Evolutionary conservation across 768 basidiomycete species (phyloP), one percentile per base, ranked within the genome.

Genomic region (Hygrophoropsis aurantiaca): DNA sequence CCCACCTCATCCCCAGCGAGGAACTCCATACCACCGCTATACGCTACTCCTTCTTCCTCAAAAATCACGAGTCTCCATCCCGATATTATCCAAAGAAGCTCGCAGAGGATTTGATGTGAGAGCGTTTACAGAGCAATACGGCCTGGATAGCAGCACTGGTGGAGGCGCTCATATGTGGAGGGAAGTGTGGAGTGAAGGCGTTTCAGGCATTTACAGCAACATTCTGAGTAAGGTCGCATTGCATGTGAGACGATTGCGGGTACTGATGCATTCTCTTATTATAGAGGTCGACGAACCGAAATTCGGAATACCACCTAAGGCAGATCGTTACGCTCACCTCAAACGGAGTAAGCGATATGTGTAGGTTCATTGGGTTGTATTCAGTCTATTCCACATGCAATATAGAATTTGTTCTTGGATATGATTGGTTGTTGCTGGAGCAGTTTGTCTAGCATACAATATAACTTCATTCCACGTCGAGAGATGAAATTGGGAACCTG

Each of bases 21-120:
- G 94, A 41, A 87, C 93, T 10, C 81, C 82, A 0, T 93, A 90
- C 67, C 95, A 99, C 68, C 91, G 95, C 51, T 97, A 95, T 65
- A 79, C 82, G 8, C 55, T 86, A 36, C 71, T 95, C 23, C 71
- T 95, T 23, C 74, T 94, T 39, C 84, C 81, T 9, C 92, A 95
- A 56, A 73, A 79, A 61, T 81, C 33, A 59, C 46, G 43, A 1
- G 44, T 69, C 7, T 56, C 77, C 21, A 74, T 81, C 16, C 80
- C 79, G 15, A 60, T 73, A 25, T 55, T 84, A n/a, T 49, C 65
- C 20, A 71, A 64, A 23, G 62, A 67, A 27, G 64, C 75, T 34
- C 80, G 90, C 27, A 66, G 69, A 9, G 75, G 76, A 4, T 93
- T 94, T 61, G 64, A 85, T 64, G 74, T 86, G 33, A 77, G 90